Percentiles rank a stretch among this genome's conserved stretches.
Conservation (phyloP, 352 stramenopile genomes). For the Pythium pyrilobum region DNA sequence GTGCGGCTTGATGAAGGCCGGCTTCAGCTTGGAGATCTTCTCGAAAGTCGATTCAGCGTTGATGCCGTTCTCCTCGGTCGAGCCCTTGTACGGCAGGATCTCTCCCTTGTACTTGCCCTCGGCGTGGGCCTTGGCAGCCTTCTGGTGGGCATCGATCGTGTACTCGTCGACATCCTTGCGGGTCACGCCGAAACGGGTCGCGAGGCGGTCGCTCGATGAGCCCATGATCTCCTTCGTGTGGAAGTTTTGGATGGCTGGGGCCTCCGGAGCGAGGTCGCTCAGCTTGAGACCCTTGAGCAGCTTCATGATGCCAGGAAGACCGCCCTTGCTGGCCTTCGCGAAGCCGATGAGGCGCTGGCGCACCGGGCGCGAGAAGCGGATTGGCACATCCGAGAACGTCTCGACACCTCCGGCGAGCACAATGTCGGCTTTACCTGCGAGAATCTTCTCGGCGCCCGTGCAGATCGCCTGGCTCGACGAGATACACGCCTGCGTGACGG, state of each 20-base stretch:
- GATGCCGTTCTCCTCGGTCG: slow-evolving; percentile 96
- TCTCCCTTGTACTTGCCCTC: slow-evolving; percentile 93
- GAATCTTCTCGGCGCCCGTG: slow-evolving; percentile 94
- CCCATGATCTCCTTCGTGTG: slow-evolving; percentile 99
- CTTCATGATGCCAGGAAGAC: slow-evolving; percentile 81
- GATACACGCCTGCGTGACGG: slow-evolving; percentile 96
- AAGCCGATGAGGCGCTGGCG: slow-evolving; percentile 79
- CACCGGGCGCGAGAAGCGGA: slow-evolving; percentile 91
- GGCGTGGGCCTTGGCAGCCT: slow-evolving; percentile 92
- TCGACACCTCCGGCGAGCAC: slow-evolving; percentile 95
- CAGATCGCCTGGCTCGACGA: slow-evolving; percentile 95
- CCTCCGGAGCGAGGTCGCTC: slow-evolving; percentile 89
- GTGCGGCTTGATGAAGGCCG: slow-evolving; percentile 98
- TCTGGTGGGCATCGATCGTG: slow-evolving; percentile 91
- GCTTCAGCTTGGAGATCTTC: slow-evolving; percentile 95
- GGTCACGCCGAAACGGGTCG: slow-evolving; percentile 92
- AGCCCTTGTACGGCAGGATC: slow-evolving; percentile 94
- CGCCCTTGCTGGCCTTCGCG: slow-evolving; percentile 95
- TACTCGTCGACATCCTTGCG: slow-evolving; percentile 97
- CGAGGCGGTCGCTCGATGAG: slow-evolving; percentile 94
- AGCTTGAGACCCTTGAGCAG: slow-evolving; percentile 94
- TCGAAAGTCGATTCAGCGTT: slow-evolving; percentile 94
- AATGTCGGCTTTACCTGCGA: slow-evolving; percentile 93
- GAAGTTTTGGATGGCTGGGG: slow-evolving; percentile 98
- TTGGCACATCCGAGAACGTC: slow-evolving; percentile 98